Percentiles rank a stretch among this genome's conserved stretches.
Evolutionary conservation across 2,329 filamentous ascomycete species (phyloP).

Genomic region (Pseudogymnoascus sp.): DNA sequence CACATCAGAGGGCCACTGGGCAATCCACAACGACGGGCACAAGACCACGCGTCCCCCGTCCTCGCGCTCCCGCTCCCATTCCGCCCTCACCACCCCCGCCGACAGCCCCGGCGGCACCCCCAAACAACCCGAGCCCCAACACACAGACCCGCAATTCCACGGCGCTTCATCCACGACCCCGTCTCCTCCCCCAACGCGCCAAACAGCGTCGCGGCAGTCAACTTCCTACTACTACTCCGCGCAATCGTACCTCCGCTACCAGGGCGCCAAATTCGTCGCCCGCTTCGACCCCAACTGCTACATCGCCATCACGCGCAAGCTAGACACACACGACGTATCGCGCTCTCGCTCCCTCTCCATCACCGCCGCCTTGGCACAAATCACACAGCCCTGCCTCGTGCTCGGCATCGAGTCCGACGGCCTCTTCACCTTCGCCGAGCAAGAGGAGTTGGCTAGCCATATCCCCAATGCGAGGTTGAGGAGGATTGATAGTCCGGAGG

Average conservation of each 20-base stretch:
- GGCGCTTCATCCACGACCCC: conserved; percentile 48
- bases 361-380: conserved; percentile 65
- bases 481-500: conserved; percentile 87
- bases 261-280: conserved; percentile 92
- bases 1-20: conserved; percentile 56
- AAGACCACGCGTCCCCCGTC: conserved; percentile 45
- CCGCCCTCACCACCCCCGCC: conserved; percentile 13
- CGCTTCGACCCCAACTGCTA: conserved; percentile 98
- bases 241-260: conserved; percentile 94
- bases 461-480: conserved; percentile 71
- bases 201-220: conserved; percentile 26
- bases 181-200: conserved; percentile 31
- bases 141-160: conserved; percentile 61
- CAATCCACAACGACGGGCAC: conserved; percentile 78
- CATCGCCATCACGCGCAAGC: conserved; percentile 94
- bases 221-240: conserved; percentile 92
- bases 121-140: conserved; percentile 21
- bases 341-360: conserved; percentile 55
- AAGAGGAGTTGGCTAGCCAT: conserved; percentile 78
- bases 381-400: conserved; percentile 83
- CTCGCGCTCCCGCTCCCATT: conserved; percentile 36
- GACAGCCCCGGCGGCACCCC: not conserved
- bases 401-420: conserved; percentile 94
- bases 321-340: conserved; percentile 94
- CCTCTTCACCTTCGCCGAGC: conserved; percentile 93